Percentiles rank a stretch among this genome's conserved stretches.
These are phyloP conservation scores for Iris pallida DNA, from an alignment of 116 monocot species.

Conservation along the genomic window DNA sequence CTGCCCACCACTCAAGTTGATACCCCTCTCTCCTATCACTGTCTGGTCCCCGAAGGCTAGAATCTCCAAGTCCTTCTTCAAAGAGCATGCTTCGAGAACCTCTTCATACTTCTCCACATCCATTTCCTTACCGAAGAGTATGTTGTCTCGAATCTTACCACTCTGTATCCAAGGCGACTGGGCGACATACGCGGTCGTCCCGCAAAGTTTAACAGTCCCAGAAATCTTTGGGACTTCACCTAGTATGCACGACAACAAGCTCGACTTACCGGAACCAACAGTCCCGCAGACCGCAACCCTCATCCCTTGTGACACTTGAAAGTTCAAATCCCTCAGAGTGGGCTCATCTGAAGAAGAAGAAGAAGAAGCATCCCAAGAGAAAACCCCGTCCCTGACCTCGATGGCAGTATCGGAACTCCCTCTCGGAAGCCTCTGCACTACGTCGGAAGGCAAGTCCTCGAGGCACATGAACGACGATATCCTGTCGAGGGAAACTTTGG, in stretches of 20 bases:
- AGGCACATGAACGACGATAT: slow-evolving; percentile 41
- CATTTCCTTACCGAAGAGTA: slow-evolving; percentile 61
- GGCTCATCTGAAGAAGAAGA: slow-evolving; percentile 23
- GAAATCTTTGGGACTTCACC: slow-evolving; percentile 56
- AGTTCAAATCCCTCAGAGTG: slow-evolving; percentile 39
- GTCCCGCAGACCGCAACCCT: slow-evolving; percentile 64
- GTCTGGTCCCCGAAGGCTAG: slow-evolving; percentile 64
- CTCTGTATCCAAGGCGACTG: slow-evolving; percentile 78
- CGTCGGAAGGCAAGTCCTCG: slow-evolving; percentile 32
- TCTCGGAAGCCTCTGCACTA: slow-evolving; percentile 23
- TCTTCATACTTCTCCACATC: slow-evolving; percentile 34
- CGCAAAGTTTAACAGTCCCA: slow-evolving; percentile 43
- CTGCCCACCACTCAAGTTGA: slow-evolving; percentile 82
- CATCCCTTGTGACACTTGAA: slow-evolving; percentile 29
- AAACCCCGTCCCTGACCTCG: slow-evolving; percentile 32
- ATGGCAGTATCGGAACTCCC: slow-evolving; percentile 25
- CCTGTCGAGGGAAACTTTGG: slow-evolving; percentile 56
- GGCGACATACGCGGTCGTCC: slow-evolving; percentile 48
- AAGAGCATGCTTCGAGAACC: slow-evolving; percentile 52
- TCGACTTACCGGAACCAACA: slow-evolving; percentile 67
- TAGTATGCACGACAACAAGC: slow-evolving; percentile 47
- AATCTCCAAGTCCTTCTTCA: slow-evolving; percentile 60
- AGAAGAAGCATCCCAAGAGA: slow-evolving; percentile 46
- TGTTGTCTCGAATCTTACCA: slow-evolving; percentile 52
- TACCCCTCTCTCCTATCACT: slow-evolving; percentile 67